Percentiles rank a stretch among this genome's conserved stretches.
Evolutionary conservation across 2,329 filamentous ascomycete genomes (phyloP).

Genomic region (Penicillium sp.): DNA sequence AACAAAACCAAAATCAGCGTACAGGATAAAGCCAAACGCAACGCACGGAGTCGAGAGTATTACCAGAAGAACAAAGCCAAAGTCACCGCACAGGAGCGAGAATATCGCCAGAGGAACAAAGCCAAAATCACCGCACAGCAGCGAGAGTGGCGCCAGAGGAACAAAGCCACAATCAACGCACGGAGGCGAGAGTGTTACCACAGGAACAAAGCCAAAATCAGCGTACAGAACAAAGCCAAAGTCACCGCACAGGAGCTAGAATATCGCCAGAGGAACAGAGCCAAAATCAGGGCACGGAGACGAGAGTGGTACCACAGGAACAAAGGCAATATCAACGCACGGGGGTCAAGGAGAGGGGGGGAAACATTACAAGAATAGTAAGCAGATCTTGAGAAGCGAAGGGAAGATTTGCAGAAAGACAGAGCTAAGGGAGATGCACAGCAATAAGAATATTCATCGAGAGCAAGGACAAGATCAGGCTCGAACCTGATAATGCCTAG

Average conservation of each 20-base stretch:
- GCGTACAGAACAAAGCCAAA: background rate
- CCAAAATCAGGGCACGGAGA: accelerated
- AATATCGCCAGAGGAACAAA: background rate
- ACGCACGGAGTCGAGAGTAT: background rate
- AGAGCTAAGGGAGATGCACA: too few species aligned
- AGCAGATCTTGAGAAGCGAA: too few species aligned
- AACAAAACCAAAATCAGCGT: background rate
- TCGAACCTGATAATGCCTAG: too few species aligned
- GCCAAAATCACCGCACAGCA: too few species aligned
- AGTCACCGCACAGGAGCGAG: background rate
- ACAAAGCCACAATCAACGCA: background rate
- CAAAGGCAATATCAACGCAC: background rate
- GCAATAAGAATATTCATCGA: too few species aligned
- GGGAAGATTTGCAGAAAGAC: too few species aligned
- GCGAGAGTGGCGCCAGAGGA: background rate
- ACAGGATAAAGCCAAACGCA: too few species aligned
- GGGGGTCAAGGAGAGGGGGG: background rate
- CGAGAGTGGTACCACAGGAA: background rate
- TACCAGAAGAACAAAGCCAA: background rate
- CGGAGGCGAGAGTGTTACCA: background rate
- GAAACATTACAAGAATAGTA: too few species aligned
- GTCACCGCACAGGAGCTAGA: background rate
- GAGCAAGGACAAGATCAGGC: too few species aligned
- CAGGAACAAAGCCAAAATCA: background rate
- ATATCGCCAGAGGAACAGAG: background rate